Base-by-base conservation (phyloP, 805 yeast genomes). In the Lachancea fermentati region DNA sequence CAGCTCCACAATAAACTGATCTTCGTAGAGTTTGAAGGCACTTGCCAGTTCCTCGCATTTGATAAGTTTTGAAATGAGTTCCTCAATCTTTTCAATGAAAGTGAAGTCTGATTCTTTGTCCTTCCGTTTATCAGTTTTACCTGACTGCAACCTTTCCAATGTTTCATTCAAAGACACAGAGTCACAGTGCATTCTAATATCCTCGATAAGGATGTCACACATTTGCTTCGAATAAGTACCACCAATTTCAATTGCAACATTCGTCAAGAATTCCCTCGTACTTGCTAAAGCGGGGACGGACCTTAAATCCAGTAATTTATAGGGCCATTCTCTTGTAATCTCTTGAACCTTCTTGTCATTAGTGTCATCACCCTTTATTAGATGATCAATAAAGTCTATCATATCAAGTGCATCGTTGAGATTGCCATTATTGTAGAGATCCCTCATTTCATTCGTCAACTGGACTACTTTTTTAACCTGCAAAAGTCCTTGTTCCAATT, bases 11-110 rank as follows among this genome's bases (percentile, higher is more conserved):
- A 80, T 66, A n/a, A 85, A 76, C 14, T 69, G 70, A 17, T 80
- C 91, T 50, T 81, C 85, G 57, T 83, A 88, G 3, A 66, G 55
- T 30, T 70, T 67, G 48, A 81, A 79, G 0, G 94, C 85, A 11
- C 73, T 65, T 1, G 74, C 68, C 19, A 86, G 56, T 47, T 75
- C 78, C 17, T 79, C 81, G 33, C 86, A 73, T 49, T 78, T 71
- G 6, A 75, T 66, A 16, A 91, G 67, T 18, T 82, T 83, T 5
- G 63, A 55, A 24, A 87, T 64, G 36, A 68, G 71, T 1, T 62
- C 67, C 5, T 60, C 60, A n/a, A 85, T 56, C n/a, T 63, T 54
- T 0, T 47, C 42, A 47, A 75, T 71, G 33, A 75, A 68, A 0
- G 50, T 58, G 0, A 66, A 65, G 3, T 63, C 62, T 9, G 79